These are phyloP conservation scores for Microdochium paspali DNA, from an alignment of 2,329 filamentous ascomycete species.

Conservation along the genomic window DNA sequence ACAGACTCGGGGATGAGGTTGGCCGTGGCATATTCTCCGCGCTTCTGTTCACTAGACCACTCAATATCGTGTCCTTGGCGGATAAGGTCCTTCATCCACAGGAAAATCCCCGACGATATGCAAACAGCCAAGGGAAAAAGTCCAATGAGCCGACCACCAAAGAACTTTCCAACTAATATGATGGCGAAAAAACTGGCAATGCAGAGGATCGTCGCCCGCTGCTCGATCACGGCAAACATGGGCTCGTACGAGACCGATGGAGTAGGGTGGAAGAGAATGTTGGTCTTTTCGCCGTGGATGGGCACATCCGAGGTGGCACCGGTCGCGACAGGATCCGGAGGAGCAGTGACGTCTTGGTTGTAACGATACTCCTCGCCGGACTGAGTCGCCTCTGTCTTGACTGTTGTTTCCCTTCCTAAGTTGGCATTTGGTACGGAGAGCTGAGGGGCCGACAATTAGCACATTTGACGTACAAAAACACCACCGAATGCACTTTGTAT, in stretches of 20 bases:
- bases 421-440: constrained; percentile 87
- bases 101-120: constrained; percentile 67
- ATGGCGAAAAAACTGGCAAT: constrained; percentile 63
- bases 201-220: constrained; percentile 62
- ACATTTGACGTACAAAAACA: not conserved
- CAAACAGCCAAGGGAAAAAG: constrained; percentile 65
- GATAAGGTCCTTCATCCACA: constrained; percentile 86
- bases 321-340: constrained; percentile 74
- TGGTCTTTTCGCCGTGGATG: constrained; percentile 93
- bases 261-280: constrained; percentile 90
- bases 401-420: constrained; percentile 62
- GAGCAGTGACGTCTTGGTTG: constrained; percentile 82
- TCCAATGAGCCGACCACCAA: constrained; percentile 69
- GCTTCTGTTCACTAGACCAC: constrained; percentile 78
- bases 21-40: constrained; percentile 75
- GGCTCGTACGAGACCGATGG: constrained; percentile 84
- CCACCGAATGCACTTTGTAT: not conserved
- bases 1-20: constrained; percentile 91
- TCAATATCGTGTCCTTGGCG: constrained; percentile 74
- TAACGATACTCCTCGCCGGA: constrained; percentile 71
- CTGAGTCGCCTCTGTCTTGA: constrained; percentile 63
- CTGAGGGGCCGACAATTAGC: too few relatives aligned
- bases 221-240: constrained; percentile 71
- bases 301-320: constrained; percentile 88
- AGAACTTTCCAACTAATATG: constrained; percentile 66